These are phyloP conservation scores for Colletotrichum abscissum DNA, from an alignment of 2,329 filamentous ascomycete species.

Conservation along the genomic window DNA sequence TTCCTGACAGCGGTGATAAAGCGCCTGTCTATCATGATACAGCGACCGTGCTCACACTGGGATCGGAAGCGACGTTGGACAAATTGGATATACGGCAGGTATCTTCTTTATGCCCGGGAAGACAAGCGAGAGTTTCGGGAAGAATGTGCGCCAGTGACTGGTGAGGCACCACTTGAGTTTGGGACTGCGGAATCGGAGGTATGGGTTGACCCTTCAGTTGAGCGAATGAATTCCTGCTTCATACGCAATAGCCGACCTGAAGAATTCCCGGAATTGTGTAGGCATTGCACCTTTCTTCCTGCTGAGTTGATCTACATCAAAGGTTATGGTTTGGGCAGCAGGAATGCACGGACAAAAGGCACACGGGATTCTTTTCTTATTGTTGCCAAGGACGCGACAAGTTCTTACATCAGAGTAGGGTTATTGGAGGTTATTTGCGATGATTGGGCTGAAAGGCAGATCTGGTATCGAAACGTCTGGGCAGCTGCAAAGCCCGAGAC, in stretches of 20 bases:
- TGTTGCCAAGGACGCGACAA: neutral
- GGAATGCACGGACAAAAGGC: neutral
- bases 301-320: slow-evolving; percentile 1
- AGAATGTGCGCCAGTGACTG: neutral
- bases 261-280: neutral
- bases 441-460: neutral
- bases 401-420: neutral
- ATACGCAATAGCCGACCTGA: neutral
- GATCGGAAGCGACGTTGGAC: neutral
- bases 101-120: neutral
- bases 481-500: neutral
- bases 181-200: neutral
- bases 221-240: neutral
- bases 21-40: slow-evolving; percentile 7
- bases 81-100: neutral
- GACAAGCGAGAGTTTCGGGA: slow-evolving; percentile 3
- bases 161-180: neutral
- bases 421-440: slow-evolving; percentile 6
- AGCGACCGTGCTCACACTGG: neutral
- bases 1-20: neutral
- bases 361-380: slow-evolving; percentile 10
- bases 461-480: neutral
- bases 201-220: slow-evolving; percentile 7
- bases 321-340: neutral
- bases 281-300: neutral